phyloP scores from a whole-genome alignment of 768 basidiomycete genomes.

The Amyloporia xantha region DNA sequence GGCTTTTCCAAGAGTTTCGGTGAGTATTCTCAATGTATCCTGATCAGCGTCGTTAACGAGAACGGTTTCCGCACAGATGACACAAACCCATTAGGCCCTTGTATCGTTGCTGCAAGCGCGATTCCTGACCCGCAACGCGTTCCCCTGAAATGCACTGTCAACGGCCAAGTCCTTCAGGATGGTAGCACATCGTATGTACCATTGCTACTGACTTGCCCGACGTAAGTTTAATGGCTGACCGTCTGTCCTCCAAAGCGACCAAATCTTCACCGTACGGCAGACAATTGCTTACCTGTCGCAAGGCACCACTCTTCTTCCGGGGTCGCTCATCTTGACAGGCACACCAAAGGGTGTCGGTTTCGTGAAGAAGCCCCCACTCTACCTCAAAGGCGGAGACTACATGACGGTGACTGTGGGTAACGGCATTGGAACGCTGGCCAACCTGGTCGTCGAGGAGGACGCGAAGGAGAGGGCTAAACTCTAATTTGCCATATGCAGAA shows the following conservation, averaged over 20 bases:
- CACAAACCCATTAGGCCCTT: slow-evolving; percentile 75
- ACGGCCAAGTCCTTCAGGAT: slow-evolving; percentile 64
- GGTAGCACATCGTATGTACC: slow-evolving; percentile 72
- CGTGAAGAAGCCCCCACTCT: slow-evolving; percentile 61
- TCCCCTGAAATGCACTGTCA: slow-evolving; percentile 55
- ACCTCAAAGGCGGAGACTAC: slow-evolving; percentile 68
- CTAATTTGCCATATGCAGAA: no score
- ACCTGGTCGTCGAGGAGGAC: slow-evolving; percentile 68
- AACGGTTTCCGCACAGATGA: slow-evolving; percentile 43
- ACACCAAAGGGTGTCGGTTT: slow-evolving; percentile 82
- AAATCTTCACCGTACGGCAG: slow-evolving; percentile 74
- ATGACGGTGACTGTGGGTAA: slow-evolving; percentile 61
- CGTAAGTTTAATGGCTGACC: no score
- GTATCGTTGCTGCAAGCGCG: slow-evolving; percentile 57
- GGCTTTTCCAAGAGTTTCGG: slow-evolving; percentile 84
- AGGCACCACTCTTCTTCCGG: slow-evolving; percentile 76
- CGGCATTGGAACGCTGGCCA: slow-evolving; percentile 77
- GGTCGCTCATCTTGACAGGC: slow-evolving; percentile 77
- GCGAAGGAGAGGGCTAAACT: slow-evolving; percentile 32
- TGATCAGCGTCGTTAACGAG: no score
- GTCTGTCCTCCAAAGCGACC: slow-evolving; percentile 59
- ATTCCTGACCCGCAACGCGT: slow-evolving; percentile 65
- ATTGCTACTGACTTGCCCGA: no score
- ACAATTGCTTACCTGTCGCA: slow-evolving; percentile 79
- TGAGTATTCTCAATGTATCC: slow-evolving; percentile 22